phyloP scores from a whole-genome alignment of 768 basidiomycete species.

The Bullera alba region DNA sequence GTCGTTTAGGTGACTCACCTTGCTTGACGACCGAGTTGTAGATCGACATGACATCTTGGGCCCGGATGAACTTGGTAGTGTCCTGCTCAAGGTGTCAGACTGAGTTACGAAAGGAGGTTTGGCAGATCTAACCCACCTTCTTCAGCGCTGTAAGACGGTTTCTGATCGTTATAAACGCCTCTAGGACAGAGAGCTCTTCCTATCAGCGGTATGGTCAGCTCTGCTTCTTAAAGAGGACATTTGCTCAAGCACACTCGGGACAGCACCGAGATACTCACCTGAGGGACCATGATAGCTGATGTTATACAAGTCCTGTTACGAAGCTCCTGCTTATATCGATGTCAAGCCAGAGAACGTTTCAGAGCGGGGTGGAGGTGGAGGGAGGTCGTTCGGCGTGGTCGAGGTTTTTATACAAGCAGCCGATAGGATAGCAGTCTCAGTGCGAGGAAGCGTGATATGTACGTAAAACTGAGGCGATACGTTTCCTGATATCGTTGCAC shows the following conservation, averaged over 20 bases:
- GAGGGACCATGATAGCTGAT: conserved; percentile 34
- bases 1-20: conserved; percentile 59
- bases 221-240: background rate
- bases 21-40: conserved; percentile 92
- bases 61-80: conserved; percentile 82
- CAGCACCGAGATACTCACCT: conserved; percentile 12
- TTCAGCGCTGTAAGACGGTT: conserved; percentile 73
- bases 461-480: no score
- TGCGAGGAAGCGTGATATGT: no score
- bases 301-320: no score
- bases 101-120: background rate
- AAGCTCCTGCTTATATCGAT: no score
- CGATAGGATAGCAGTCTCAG: no score
- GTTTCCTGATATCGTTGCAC: no score
- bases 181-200: conserved; percentile 84
- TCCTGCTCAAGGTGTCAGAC: conserved; percentile 69
- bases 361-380: no score
- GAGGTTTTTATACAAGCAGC: no score
- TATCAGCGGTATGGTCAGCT: conserved; percentile 13
- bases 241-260: background rate
- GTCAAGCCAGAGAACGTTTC: no score
- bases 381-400: no score
- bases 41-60: conserved; percentile 84
- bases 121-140: conserved; percentile 20
- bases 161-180: conserved; percentile 88